phyloP scores from a whole-genome alignment of 2,329 filamentous ascomycete genomes.

The Sporothrix euskadiensis region DNA sequence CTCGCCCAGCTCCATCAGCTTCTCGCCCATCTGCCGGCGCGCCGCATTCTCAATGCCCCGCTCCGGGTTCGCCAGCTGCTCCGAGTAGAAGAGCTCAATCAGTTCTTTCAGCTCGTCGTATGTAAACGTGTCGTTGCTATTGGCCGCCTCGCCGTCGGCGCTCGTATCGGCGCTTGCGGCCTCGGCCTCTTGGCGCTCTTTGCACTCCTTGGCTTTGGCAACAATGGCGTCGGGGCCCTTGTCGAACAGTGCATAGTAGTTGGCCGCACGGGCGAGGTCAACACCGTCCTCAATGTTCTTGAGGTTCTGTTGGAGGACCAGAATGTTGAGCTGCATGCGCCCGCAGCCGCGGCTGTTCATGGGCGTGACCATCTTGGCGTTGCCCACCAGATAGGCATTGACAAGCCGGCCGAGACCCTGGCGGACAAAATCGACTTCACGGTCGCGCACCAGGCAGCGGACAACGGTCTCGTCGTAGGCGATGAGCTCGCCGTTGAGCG shows the following conservation, averaged over 20 bases:
- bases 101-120: constrained; percentile 68
- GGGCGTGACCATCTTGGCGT: constrained; percentile 67
- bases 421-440: constrained; percentile 74
- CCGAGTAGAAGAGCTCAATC: constrained; percentile 68
- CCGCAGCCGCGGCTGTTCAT: constrained; percentile 84
- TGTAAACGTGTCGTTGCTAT: constrained; percentile 50
- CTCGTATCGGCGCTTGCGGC: constrained; percentile 33
- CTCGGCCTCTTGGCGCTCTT: constrained; percentile 42
- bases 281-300: constrained; percentile 83
- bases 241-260: constrained; percentile 70
- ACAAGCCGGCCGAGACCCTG: constrained; percentile 75
- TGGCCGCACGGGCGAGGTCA: constrained; percentile 61
- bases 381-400: constrained; percentile 74
- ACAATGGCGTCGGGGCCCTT: constrained; percentile 66
- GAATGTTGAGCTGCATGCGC: constrained; percentile 90
- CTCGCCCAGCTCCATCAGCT: constrained; percentile 70
- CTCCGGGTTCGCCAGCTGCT: constrained; percentile 65
- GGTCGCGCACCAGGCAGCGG: constrained; percentile 64
- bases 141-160: constrained; percentile 32
- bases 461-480: constrained; percentile 81
- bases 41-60: constrained; percentile 67
- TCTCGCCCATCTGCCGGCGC: constrained; percentile 68
- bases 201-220: constrained; percentile 56
- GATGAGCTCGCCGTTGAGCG: constrained; percentile 81
- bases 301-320: constrained; percentile 93